Evolutionary conservation across 805 yeast species (phyloP), one percentile per base, ranked within the genome.

Genomic region (Sugiyamaella smithiae): DNA sequence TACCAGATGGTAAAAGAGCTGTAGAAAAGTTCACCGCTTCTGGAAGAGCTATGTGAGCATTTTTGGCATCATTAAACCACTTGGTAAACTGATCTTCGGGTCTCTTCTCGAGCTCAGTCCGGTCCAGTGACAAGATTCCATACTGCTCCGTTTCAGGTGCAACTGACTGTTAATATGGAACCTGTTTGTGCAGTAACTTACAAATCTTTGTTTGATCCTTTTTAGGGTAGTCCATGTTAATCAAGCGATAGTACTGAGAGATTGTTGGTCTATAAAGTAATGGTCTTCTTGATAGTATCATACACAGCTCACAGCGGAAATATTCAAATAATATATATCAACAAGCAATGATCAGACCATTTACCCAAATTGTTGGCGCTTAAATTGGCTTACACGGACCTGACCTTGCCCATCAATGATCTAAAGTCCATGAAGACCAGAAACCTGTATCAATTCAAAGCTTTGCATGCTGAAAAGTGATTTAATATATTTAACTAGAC

Each of bases 71-170:
- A 12, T 78, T 70, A 63, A 87, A 93, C 99, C 99, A 93, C 46
- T 68, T 66, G 53, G 82, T 79, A 71, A 93, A 93, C 66, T 88
- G 95, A 7, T 69, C 70, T 16, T 88, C 78, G 19, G 97, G 97
- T 54, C 79, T 78, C 5, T 64, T 36, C 9, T 62, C 64, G 11
- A 88, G 68, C 23, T 85, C 80, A 0, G 66, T 50, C 38, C 77
- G 82, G 43, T 75, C 73, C 49, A 89, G 67, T 12, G 78, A 73
- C 37, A 72, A 78, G 62, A 85, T 84, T 50, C 82, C 82, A 67
- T 90, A 90, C 66, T 90, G 97, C 58, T 87, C 85, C 0, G 96
- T 87, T 59, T 83, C 78, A 19, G 96, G 96, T 1, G 96, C 96
- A 67, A 88, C 46, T 43, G 11, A 14, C 28, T 26, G 17, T 16